These are phyloP conservation scores for Takashimella koratensis DNA, from an alignment of 1,284 basidiomycete genomes.

Conservation along the genomic window DNA sequence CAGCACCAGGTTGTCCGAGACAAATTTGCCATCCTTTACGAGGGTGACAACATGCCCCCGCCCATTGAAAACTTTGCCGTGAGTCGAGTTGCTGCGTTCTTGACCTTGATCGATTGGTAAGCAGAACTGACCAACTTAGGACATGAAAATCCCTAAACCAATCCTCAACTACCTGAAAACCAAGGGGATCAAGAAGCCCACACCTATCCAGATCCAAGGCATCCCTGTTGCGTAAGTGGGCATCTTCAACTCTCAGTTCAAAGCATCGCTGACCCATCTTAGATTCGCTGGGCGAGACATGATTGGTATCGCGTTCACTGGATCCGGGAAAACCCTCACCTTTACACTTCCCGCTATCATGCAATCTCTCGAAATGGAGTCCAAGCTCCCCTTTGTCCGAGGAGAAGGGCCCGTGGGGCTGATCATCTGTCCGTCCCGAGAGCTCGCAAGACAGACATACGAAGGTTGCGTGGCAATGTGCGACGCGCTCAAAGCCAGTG, in stretches of 20 bases:
- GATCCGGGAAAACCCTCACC: slow-evolving; percentile 84
- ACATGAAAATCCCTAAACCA: slow-evolving; percentile 93
- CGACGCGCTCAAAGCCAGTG: slow-evolving; percentile 69
- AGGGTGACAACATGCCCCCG: slow-evolving; percentile 85
- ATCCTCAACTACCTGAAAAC: slow-evolving; percentile 77
- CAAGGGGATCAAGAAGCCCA: slow-evolving; percentile 81
- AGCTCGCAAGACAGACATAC: slow-evolving; percentile 91
- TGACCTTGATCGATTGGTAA: neutral
- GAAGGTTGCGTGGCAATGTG: slow-evolving; percentile 90
- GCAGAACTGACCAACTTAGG: slow-evolving; percentile 52
- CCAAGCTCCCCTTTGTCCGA: slow-evolving; percentile 77
- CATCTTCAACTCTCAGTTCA: neutral
- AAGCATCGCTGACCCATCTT: neutral
- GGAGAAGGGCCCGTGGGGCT: slow-evolving; percentile 96
- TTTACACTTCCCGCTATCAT: slow-evolving; percentile 94
- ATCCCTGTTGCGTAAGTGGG: slow-evolving; percentile 79
- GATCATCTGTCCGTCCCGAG: slow-evolving; percentile 90
- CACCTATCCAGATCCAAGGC: slow-evolving; percentile 96
- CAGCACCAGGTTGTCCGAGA: slow-evolving; percentile 75
- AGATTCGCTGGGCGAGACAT: slow-evolving; percentile 87
- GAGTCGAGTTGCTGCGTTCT: slow-evolving; percentile 25
- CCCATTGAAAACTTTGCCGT: slow-evolving; percentile 88
- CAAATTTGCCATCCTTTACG: slow-evolving; percentile 85
- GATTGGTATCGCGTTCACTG: slow-evolving; percentile 94
- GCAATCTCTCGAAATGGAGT: slow-evolving; percentile 89